These are phyloP conservation scores for Emergomyces orientalis DNA, from an alignment of 2,329 filamentous ascomycete species.

Conservation along the genomic window DNA sequence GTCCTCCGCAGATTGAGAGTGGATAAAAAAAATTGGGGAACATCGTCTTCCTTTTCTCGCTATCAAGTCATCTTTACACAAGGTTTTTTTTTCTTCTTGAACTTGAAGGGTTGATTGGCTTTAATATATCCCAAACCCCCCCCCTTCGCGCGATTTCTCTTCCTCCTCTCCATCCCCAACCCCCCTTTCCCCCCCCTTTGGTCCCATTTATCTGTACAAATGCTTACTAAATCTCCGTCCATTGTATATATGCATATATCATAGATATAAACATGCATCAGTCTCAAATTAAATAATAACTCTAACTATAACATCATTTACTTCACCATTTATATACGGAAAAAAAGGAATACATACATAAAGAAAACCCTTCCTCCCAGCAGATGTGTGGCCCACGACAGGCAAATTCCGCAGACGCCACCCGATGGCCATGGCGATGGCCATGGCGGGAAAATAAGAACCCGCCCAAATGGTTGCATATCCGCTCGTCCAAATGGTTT, in stretches of 20 bases:
- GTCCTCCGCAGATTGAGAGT: too few species aligned
- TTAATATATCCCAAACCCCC: neutral
- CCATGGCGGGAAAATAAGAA: neutral
- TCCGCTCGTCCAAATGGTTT: slow-evolving; percentile 7
- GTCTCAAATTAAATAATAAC: neutral
- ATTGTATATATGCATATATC: neutral
- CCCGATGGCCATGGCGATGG: neutral
- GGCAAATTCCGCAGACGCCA: too few species aligned
- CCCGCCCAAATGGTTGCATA: slow-evolving; percentile 6
- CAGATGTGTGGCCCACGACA: neutral
- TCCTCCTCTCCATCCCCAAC: neutral
- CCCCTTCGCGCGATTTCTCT: too few species aligned
- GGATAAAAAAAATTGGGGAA: too few species aligned
- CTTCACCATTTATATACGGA: neutral
- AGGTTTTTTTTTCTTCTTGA: neutral
- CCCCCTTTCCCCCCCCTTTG: neutral
- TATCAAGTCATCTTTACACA: too few species aligned
- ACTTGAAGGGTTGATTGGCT: neutral
- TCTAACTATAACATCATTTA: neutral
- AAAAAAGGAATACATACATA: neutral
- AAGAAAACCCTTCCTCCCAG: too few species aligned
- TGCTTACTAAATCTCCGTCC: neutral
- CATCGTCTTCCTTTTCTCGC: too few species aligned
- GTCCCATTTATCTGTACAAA: neutral
- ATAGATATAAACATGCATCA: neutral